A percentile compares a stretch with the other conserved stretches of the same genome.
Evolutionary conservation across 108 stramenopile species (phyloP).

Genomic region (Conticribra weissflogii): DNA sequence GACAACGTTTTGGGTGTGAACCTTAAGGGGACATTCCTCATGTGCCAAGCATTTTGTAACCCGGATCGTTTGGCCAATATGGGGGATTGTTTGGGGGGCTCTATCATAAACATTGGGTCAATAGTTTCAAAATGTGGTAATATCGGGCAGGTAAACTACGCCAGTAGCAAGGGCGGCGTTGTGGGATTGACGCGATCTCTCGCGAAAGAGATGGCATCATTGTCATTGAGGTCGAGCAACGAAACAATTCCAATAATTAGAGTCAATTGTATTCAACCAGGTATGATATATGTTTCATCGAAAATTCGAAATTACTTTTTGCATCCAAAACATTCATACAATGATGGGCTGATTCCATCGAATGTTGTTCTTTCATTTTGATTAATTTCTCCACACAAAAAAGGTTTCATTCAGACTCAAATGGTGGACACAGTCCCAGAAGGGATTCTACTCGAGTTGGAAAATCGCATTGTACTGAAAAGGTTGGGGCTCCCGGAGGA

Average conservation of each 20-base stretch:
- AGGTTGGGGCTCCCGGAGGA: constrained; percentile 67
- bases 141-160: constrained; percentile 81
- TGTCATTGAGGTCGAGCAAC: too few species aligned
- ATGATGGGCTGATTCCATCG: too few species aligned
- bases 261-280: constrained; percentile 76
- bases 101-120: constrained; percentile 80
- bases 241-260: constrained; percentile 59
- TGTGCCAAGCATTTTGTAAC: constrained; percentile 61
- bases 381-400: too few species aligned
- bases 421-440: constrained; percentile 74
- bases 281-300: constrained; percentile 9
- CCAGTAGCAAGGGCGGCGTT: constrained; percentile 86
- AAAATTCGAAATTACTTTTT: too few species aligned
- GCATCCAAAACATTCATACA: too few species aligned
- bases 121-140: constrained; percentile 75
- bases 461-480: constrained; percentile 51
- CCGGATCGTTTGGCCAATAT: constrained; percentile 18
- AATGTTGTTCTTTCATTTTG: too few species aligned
- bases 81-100: constrained; percentile 34
- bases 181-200: constrained; percentile 66
- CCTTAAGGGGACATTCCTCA: constrained; percentile 56
- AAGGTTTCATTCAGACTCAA: constrained; percentile 78
- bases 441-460: constrained; percentile 52
- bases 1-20: constrained; percentile 58
- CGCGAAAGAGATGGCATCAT: constrained; percentile 76